Evolutionary conservation across 441 rosid genomes (phyloP).

Genomic region (Erodium trifolium): DNA sequence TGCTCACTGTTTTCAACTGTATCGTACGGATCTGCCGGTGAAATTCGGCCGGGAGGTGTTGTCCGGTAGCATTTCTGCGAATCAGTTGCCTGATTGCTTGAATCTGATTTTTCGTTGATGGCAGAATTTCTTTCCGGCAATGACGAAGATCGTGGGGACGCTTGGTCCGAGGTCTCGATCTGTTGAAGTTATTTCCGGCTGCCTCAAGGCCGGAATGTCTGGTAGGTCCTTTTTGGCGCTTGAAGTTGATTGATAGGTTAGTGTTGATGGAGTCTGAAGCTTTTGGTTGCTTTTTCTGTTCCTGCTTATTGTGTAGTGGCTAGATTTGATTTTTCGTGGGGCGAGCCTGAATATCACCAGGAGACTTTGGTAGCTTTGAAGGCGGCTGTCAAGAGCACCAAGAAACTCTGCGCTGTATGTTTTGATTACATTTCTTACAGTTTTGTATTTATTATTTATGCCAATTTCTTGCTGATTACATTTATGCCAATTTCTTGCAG

Average conservation of each 20-base stretch:
- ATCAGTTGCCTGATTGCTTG: background rate
- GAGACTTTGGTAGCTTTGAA: slow-evolving; percentile 84
- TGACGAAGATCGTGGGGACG: slow-evolving; percentile 98
- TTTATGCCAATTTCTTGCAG: background rate
- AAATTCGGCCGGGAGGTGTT: background rate
- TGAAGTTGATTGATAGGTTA: background rate
- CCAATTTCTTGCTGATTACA: background rate
- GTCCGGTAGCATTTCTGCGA: background rate
- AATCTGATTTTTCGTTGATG: slow-evolving; percentile 6
- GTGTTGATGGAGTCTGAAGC: background rate
- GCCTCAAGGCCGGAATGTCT: slow-evolving; percentile 96
- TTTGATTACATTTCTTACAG: background rate
- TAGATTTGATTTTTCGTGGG: slow-evolving; percentile 91
- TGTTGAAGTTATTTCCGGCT: slow-evolving; percentile 60
- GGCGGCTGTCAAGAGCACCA: slow-evolving; percentile 69
- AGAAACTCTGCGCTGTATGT: slow-evolving; percentile 91
- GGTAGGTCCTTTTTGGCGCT: slow-evolving; percentile 30
- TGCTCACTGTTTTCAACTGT: background rate
- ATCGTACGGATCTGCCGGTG: background rate
- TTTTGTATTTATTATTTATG: background rate
- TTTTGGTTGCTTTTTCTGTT: background rate
- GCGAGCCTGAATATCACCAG: slow-evolving; percentile 66
- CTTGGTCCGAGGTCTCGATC: slow-evolving; percentile 91
- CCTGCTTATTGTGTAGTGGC: slow-evolving; percentile 49
- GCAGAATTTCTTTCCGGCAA: slow-evolving; percentile 86